Conservation (phyloP, 108 stramenopile species). For the Parietichytrium sp. region DNA sequence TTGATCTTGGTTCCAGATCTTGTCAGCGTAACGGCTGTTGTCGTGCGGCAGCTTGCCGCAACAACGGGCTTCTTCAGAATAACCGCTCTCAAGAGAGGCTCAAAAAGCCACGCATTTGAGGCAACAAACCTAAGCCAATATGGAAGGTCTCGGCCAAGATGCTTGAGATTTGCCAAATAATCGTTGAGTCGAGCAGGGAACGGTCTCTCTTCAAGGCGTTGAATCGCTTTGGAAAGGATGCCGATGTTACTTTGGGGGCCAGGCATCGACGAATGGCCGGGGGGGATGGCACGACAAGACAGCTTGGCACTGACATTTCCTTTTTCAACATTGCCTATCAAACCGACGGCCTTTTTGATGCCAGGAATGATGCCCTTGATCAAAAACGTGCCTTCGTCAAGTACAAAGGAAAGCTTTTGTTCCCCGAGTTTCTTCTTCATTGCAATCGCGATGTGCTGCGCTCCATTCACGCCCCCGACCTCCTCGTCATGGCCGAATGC, state of each 20-base stretch:
- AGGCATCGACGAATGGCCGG: slow-evolving; percentile 42
- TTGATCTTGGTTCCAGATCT: slow-evolving; percentile 38
- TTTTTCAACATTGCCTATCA: slow-evolving; percentile 39
- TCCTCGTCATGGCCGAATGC: slow-evolving; percentile 47
- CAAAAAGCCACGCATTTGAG: slow-evolving; percentile 29
- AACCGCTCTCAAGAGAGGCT: slow-evolving; percentile 6
- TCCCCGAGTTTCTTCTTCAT: not conserved
- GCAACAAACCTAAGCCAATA: not conserved
- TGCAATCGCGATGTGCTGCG: slow-evolving; percentile 4
- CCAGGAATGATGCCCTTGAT: slow-evolving; percentile 41
- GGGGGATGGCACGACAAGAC: not conserved
- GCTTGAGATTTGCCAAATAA: not conserved
- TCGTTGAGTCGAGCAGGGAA: slow-evolving; percentile 8
- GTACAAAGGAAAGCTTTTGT: not conserved
- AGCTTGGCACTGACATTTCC: slow-evolving; percentile 30
- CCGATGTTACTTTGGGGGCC: not conserved
- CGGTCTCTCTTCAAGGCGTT: slow-evolving; percentile 29
- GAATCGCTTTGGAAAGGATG: slow-evolving; percentile 37
- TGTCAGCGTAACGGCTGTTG: slow-evolving; percentile 40
- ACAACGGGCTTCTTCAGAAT: not conserved
- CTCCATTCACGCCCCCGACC: slow-evolving; percentile 39
- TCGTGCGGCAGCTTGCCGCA: slow-evolving; percentile 41
- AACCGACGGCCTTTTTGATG: not conserved
- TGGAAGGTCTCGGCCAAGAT: not conserved
- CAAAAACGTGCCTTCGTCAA: slow-evolving; percentile 44